Evolutionary conservation across 2,329 filamentous ascomycete genomes (phyloP).

Genomic region (Neurospora sp.): DNA sequence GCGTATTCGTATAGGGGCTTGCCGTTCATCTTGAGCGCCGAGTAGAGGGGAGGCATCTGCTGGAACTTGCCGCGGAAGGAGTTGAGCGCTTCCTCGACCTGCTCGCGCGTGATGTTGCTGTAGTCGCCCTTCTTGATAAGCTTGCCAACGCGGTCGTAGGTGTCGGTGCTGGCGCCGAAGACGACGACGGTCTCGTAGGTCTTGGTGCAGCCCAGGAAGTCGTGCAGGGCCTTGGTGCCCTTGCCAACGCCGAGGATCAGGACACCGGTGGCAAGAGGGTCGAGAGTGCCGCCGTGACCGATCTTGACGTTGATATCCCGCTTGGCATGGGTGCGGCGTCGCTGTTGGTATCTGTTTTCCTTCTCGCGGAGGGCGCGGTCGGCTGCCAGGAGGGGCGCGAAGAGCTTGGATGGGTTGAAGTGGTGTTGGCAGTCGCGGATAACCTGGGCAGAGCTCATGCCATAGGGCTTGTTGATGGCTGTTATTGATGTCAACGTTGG

Average conservation of each 20-base stretch:
- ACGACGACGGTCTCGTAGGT: constrained; percentile 82
- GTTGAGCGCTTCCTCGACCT: constrained; percentile 66
- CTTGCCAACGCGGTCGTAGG: constrained; percentile 80
- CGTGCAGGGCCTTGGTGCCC: constrained; percentile 71
- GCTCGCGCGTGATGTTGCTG: constrained; percentile 68
- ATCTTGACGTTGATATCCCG: constrained; percentile 71
- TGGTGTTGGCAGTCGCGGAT: constrained; percentile 77
- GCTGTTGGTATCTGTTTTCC: constrained; percentile 49
- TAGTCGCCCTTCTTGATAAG: constrained; percentile 66
- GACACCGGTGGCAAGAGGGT: constrained; percentile 88
- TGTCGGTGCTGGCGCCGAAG: constrained; percentile 88
- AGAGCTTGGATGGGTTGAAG: constrained; percentile 73
- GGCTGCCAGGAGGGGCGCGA: constrained; percentile 64
- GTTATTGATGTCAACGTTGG: background rate
- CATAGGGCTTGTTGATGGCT: constrained; percentile 91
- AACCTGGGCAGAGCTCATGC: constrained; percentile 79
- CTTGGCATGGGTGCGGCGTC: constrained; percentile 47
- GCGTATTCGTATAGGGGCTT: constrained; percentile 96
- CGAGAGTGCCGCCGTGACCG: constrained; percentile 90
- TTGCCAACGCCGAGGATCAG: constrained; percentile 79
- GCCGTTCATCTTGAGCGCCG: constrained; percentile 83
- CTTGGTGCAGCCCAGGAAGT: constrained; percentile 84
- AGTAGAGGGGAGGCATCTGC: constrained; percentile 88
- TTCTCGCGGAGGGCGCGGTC: constrained; percentile 45
- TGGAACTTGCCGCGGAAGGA: constrained; percentile 73